Evolutionary conservation across 495 filamentous ascomycete species (phyloP).

Genomic region (Penicillium chermesinum): DNA sequence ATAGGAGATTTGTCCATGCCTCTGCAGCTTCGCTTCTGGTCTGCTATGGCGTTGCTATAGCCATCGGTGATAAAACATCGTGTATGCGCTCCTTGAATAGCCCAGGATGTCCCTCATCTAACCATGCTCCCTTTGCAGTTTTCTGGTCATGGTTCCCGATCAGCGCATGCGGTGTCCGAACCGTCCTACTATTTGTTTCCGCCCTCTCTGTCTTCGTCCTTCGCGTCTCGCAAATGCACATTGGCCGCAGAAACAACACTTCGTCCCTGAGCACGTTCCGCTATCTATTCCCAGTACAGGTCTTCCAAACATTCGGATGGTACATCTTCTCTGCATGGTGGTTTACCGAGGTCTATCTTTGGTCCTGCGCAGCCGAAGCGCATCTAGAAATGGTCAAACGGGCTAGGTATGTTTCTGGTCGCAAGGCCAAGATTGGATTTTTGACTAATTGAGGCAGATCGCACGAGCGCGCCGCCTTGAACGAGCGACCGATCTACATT

Average conservation of each 20-base stretch:
- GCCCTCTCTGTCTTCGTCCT: slow-evolving; percentile 68
- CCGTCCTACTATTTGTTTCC: slow-evolving; percentile 65
- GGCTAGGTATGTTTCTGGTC: slow-evolving; percentile 45
- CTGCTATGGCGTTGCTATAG: slow-evolving; percentile 69
- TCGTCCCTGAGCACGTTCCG: slow-evolving; percentile 61
- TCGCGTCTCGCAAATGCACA: slow-evolving; percentile 79
- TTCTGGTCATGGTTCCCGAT: slow-evolving; percentile 86
- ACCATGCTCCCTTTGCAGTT: slow-evolving; percentile 41
- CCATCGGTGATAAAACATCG: slow-evolving; percentile 64
- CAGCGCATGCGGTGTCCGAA: slow-evolving; percentile 66
- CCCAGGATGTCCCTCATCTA: background rate
- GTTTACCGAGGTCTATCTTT: slow-evolving; percentile 80
- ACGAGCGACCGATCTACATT: slow-evolving; percentile 82
- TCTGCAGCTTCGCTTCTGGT: slow-evolving; percentile 58
- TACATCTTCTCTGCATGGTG: slow-evolving; percentile 75
- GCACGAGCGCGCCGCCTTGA: slow-evolving; percentile 72
- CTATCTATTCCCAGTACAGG: slow-evolving; percentile 50
- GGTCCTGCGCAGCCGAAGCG: slow-evolving; percentile 59
- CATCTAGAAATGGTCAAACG: slow-evolving; percentile 68
- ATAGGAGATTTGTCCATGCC: slow-evolving; percentile 77
- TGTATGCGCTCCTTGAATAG: slow-evolving; percentile 35
- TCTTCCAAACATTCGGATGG: slow-evolving; percentile 61
- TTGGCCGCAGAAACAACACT: slow-evolving; percentile 58
- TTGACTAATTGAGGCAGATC: slow-evolving; percentile 28
- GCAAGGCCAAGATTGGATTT: background rate